A percentile compares a stretch with the other conserved stretches of the same genome.
Conservation (phyloP, 163 green algal species). For the Scenedesmus sp. region DNA sequence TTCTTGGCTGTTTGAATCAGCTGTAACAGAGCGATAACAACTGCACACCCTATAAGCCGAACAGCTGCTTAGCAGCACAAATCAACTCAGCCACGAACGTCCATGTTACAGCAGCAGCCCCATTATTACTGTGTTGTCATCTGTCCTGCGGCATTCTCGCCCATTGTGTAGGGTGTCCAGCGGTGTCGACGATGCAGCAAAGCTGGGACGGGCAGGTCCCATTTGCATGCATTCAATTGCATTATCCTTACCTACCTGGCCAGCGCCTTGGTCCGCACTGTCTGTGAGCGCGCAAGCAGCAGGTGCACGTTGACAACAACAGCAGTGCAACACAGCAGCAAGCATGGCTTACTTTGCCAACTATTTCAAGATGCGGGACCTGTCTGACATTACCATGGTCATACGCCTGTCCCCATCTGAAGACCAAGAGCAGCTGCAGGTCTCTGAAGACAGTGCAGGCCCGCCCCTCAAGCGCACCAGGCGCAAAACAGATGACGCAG, state of each 20-base stretch:
- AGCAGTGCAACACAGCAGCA: background rate
- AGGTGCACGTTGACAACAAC: background rate
- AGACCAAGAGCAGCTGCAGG: background rate
- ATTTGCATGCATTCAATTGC: background rate
- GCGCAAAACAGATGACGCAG: background rate
- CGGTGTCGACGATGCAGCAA: background rate
- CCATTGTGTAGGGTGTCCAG: no score
- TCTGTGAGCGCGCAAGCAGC: background rate
- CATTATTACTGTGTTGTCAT: no score
- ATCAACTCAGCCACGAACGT: no score
- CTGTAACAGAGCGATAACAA: background rate
- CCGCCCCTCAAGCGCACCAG: background rate
- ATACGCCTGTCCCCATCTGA: background rate
- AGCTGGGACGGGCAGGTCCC: background rate
- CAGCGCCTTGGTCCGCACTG: no score
- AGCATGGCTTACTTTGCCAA: background rate
- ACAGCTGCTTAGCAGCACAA: background rate
- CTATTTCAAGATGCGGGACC: background rate
- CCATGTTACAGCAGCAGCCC: no score
- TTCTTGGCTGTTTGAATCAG: no score
- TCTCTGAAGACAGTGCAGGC: background rate
- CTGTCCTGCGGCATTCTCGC: background rate
- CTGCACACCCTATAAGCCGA: background rate
- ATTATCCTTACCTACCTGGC: no score
- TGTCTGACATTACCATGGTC: background rate